These are phyloP conservation scores for Emiliania huxleyi DNA, from an alignment of 78 protist genomes.

Conservation along the genomic window DNA sequence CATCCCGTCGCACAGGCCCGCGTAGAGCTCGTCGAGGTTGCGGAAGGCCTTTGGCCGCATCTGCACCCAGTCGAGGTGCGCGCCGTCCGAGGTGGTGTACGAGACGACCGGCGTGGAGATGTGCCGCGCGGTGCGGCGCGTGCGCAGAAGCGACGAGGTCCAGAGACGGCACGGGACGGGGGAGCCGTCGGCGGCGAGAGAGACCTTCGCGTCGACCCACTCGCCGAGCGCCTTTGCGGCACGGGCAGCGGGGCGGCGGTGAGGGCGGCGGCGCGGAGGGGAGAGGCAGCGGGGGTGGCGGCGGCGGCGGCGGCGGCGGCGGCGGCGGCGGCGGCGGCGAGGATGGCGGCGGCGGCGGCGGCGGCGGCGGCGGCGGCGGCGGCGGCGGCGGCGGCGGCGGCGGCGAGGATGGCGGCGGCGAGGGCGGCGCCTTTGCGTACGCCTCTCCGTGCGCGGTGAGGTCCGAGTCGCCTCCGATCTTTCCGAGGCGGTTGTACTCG, in stretches of 20 bases:
- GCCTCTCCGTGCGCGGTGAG: slow-evolving; percentile 39
- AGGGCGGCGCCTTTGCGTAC: neutral
- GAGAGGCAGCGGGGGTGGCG: too few species aligned
- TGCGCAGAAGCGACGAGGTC: slow-evolving; percentile 17
- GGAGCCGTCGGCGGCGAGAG: neutral
- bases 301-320: too few species aligned
- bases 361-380: too few species aligned
- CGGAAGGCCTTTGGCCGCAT: neutral
- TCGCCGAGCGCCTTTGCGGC: neutral
- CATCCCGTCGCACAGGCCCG: slow-evolving; percentile 91
- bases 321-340: too few species aligned
- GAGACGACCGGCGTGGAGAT: neutral
- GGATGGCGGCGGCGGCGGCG: too few species aligned
- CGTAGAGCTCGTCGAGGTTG: slow-evolving; percentile 85
- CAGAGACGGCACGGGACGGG: neutral
- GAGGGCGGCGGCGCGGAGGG: too few species aligned
- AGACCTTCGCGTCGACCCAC: neutral
- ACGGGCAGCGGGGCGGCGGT: too few species aligned
- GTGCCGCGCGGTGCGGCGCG: neutral
- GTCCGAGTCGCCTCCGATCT: slow-evolving; percentile 89
- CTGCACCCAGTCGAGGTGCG: neutral
- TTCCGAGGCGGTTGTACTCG: slow-evolving; percentile 66
- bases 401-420: too few species aligned
- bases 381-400: too few species aligned
- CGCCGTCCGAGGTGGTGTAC: too few species aligned